Evolutionary conservation across 345 rosid genomes (phyloP).

Genomic region (Pseudoturritis turrita): DNA sequence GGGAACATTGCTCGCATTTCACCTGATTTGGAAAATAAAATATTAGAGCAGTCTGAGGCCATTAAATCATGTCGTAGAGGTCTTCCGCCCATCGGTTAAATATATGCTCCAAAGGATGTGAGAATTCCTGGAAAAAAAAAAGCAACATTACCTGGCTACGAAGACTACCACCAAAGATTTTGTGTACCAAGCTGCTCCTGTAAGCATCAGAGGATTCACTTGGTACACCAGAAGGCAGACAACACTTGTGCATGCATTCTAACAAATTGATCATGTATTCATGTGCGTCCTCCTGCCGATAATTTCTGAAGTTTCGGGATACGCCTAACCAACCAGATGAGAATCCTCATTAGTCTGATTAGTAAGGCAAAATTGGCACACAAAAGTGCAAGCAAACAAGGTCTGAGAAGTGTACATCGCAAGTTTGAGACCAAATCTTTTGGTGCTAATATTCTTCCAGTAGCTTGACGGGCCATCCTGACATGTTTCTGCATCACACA

Average conservation of each 20-base stretch:
- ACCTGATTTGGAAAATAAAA: constrained; percentile 38
- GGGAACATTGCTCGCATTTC: constrained; percentile 71
- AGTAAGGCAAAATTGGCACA: background rate
- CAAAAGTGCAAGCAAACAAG: constrained; percentile 5
- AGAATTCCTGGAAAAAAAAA: background rate
- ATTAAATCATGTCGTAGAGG: background rate
- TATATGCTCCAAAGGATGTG: background rate
- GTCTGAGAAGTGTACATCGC: constrained; percentile 64
- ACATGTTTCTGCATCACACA: constrained; percentile 98
- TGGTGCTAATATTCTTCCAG: constrained; percentile 71
- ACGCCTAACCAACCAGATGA: constrained; percentile 61
- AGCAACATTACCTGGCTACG: constrained; percentile 67
- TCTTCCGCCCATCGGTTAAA: background rate
- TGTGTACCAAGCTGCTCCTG: constrained; percentile 90
- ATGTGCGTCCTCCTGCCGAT: constrained; percentile 94
- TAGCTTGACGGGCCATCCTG: constrained; percentile 64
- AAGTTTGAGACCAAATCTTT: constrained; percentile 86
- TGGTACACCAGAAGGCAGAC: constrained; percentile 91
- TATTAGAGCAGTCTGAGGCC: background rate
- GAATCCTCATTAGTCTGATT: constrained; percentile 16
- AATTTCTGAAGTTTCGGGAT: constrained; percentile 73
- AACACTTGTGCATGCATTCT: constrained; percentile 96
- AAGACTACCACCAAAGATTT: constrained; percentile 91
- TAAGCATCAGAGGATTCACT: constrained; percentile 87
- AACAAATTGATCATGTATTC: constrained; percentile 93